Evolutionary conservation across 1,139 yeast species (phyloP), one percentile per base, ranked within the genome.

Genomic region (Debaryomycetaceae sp.): DNA sequence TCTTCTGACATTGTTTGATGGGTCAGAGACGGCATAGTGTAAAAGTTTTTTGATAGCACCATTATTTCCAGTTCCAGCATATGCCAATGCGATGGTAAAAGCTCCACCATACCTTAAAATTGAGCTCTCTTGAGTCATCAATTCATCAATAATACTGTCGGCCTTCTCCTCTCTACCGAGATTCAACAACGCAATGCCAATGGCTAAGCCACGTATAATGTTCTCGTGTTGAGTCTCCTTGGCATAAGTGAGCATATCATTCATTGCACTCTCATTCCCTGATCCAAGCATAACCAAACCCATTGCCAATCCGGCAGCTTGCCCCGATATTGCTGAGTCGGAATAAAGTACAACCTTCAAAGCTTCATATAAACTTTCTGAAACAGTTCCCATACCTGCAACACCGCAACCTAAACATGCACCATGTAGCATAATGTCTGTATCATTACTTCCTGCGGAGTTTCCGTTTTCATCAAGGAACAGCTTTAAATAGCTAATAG

Each of bases 221-320:
- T 89, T 90, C 65, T 91, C 98, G 65, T 93, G 99, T 64, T 88
- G 91, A 31, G 99, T 93, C 62, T 91, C 98, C 63, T 87, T 87
- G 7, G 98, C 97, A 65, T 90, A 93, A 7, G 88, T 81, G 42
- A 88, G 72, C 96, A 93, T 87, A 60, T 91, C 97, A 48, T 76
- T 74, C 46, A 85, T 78, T 5, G 89, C 91, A 40, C 71, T 69
- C 54, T 80, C 81, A 53, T 85, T 75, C 45, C 95, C 95, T n/a
- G 96, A 85, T 20, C 99, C 99, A 52, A 93, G 78, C 96, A 88
- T 89, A 8, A 89, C 90, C 55, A 93, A 76, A 52, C 99, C 99
- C 95, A 95, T 90, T 39, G 95, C 91, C 52, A 91, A 74, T 42
- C 97, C 98, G 31, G 98, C 97, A 38, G 97, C 97, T 63, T 91